Evolutionary conservation across 108 stramenopile species (phyloP), one percentile per base, ranked within the genome.

Genomic region (Skeletonema costatum): DNA sequence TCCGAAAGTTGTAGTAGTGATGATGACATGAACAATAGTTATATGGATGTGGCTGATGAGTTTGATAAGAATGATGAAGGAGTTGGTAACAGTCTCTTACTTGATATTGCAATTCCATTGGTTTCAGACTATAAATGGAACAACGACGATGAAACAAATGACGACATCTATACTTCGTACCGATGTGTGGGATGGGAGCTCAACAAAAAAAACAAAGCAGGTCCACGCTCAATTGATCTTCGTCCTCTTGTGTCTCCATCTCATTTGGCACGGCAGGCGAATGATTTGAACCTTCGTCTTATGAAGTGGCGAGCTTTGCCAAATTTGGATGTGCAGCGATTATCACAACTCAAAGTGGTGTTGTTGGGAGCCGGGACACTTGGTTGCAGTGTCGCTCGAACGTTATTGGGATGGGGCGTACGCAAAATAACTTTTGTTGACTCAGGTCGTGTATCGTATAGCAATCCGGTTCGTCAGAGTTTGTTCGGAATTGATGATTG

Each of bases 301-400:
- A 99, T 99, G 99, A 97, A 98, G 63, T 99, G 99, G 99, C 85
- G 98, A 19, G 92, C 93, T 73, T 76, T 97, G 56, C 99, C 99
- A 3, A 80, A 76, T 19, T 86, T 99, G 8, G 83, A 99, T 76
- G 86, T 96, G n/a, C 92, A 94, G 7, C 65, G 68, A 36, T 75
- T 99, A 53, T 86, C 84, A 48, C 56, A 82, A 25, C 87, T 93
- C 46, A 88, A 86, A 70, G 97, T 98, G 11, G 78, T 99, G 53
- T 71, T 99, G 32, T 58, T 99, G 25, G 99, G 99, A 7, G 97
- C 98, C 2, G 99, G 99, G 25, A 99, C 99, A 5, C 82, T 99
- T 66, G 99, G 99, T 51, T 99, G 99, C 73, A 82, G 81, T 41
- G 98, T 99, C 8, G 97, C 98, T 1, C 80, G 99, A 1, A 87